Conservation (phyloP, 2,329 filamentous ascomycete species). For the Colletotrichum navitas region DNA sequence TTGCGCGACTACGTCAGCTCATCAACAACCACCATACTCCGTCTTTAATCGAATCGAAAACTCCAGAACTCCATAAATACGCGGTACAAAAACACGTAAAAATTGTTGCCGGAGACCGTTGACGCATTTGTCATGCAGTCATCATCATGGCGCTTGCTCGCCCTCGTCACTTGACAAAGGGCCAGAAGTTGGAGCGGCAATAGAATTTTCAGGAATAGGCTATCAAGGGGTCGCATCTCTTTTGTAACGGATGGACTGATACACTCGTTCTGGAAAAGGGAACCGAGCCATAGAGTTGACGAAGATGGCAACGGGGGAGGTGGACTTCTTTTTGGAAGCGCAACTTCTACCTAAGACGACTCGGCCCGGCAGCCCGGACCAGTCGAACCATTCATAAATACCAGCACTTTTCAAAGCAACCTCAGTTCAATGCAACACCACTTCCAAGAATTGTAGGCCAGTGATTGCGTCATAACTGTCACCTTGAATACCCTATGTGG, state of each 20-base stretch:
- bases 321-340: not conserved
- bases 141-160: slow-evolving; percentile 13
- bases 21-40: not conserved
- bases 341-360: not conserved
- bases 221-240: not conserved
- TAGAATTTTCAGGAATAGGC: not conserved
- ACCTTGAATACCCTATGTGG: too few relatives aligned
- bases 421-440: not conserved
- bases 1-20: not conserved
- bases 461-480: not conserved
- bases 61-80: not conserved
- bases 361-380: not conserved
- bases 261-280: not conserved
- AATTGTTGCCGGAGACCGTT: not conserved
- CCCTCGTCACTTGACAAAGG: slow-evolving; percentile 12
- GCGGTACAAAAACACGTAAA: not conserved
- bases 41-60: slow-evolving; percentile 4
- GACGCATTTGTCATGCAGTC: slow-evolving; percentile 8
- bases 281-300: not conserved
- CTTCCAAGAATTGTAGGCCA: not conserved
- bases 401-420: not conserved
- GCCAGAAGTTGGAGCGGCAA: not conserved
- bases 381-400: slow-evolving; percentile 10
- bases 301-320: slow-evolving; percentile 3
- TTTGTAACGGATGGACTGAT: slow-evolving; percentile 1